Conservation (phyloP, 306 rosid genomes). For the Fragaria ananassa region DNA sequence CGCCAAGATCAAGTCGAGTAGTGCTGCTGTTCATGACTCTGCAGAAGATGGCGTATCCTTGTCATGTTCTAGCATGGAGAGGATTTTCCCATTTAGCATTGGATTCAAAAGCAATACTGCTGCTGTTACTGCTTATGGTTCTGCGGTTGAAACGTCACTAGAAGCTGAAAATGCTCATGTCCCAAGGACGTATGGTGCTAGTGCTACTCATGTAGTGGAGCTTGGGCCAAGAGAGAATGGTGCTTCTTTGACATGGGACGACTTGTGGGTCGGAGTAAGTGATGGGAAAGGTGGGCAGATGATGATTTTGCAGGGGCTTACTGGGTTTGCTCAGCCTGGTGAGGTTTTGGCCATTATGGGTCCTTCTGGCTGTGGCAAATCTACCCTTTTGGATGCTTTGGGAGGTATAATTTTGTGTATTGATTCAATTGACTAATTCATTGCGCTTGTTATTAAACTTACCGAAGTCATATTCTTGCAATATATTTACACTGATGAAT, state of each 20-base stretch:
- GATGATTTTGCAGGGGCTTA: constrained; percentile 31
- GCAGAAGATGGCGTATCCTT: constrained; percentile 2
- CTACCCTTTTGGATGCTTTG: constrained; percentile 34
- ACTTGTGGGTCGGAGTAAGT: constrained; percentile 29
- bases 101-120: background rate
- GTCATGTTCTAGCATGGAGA: constrained; percentile 2
- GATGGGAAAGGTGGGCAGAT: background rate
- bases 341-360: constrained; percentile 74
- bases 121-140: background rate
- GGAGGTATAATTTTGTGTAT: too few relatives aligned
- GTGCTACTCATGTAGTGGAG: background rate
- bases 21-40: background rate
- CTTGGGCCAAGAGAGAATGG: background rate
- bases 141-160: background rate
- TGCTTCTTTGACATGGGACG: constrained; percentile 32
- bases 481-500: too few relatives aligned
- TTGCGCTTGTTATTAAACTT: too few relatives aligned
- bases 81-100: constrained; percentile 25
- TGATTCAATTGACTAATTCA: too few relatives aligned
- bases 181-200: background rate
- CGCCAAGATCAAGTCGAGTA: background rate
- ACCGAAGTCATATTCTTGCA: too few relatives aligned
- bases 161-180: background rate
- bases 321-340: constrained; percentile 58
- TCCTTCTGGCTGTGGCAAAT: constrained; percentile 71